These are phyloP conservation scores for Russula lepida DNA, from an alignment of 768 basidiomycete genomes.

Conservation along the genomic window DNA sequence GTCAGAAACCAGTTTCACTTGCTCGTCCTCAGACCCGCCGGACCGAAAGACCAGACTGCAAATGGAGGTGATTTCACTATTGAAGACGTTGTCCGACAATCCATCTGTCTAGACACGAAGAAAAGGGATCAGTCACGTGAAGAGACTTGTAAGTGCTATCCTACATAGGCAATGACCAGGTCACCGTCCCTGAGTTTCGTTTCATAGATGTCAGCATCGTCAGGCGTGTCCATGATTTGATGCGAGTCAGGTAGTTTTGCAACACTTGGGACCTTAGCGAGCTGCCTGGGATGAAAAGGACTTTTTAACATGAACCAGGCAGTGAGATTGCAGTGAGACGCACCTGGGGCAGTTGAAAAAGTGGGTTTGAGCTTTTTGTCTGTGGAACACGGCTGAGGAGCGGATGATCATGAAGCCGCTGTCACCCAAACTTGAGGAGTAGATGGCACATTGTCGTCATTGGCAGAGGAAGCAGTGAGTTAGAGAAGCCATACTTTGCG, in stretches of 20 bases:
- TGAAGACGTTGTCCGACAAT: conserved; percentile 51
- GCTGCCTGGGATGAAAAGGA: conserved; percentile 25
- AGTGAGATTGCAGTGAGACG: conserved; percentile 26
- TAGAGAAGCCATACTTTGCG: conserved; percentile 53
- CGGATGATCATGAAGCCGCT: conserved; percentile 70
- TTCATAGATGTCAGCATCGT: conserved; percentile 38
- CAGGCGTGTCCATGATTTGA: conserved; percentile 32
- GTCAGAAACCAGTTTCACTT: conserved; percentile 66
- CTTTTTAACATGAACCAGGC: neutral
- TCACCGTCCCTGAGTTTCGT: conserved; percentile 45
- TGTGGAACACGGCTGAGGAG: conserved; percentile 52
- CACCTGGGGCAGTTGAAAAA: conserved; percentile 41
- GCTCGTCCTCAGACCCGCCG: conserved; percentile 41
- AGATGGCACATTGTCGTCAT: conserved; percentile 6
- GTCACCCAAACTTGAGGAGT: conserved; percentile 54
- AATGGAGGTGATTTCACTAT: conserved; percentile 60
- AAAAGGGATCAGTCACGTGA: neutral
- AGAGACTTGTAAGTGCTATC: conserved; percentile 14
- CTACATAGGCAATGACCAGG: conserved; percentile 42
- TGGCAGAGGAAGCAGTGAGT: neutral
- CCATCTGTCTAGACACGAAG: conserved; percentile 49
- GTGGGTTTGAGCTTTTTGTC: conserved; percentile 35
- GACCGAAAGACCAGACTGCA: conserved; percentile 48
- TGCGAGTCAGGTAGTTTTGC: conserved; percentile 19
- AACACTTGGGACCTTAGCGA: conserved; percentile 30